Evolutionary conservation across 2,329 filamentous ascomycete genomes (phyloP).

Genomic region (Cadophora sp.): DNA sequence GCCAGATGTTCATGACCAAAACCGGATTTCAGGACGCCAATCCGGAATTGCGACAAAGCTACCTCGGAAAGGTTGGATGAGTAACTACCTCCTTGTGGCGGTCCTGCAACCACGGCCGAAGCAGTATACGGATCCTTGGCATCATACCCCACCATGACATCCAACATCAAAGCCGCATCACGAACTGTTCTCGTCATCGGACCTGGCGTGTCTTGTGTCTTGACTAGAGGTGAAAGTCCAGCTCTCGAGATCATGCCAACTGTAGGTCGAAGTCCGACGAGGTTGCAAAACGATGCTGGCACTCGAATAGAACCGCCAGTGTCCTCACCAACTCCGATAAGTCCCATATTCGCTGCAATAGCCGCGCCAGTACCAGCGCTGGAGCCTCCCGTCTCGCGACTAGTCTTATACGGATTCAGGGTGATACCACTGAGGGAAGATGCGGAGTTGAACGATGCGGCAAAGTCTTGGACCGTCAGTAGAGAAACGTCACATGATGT

Average conservation of each 20-base stretch:
- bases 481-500: constrained; percentile 5
- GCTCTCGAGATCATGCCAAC: constrained; percentile 32
- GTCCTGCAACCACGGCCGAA: constrained; percentile 34
- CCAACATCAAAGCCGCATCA: constrained; percentile 43
- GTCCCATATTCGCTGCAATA: constrained; percentile 47
- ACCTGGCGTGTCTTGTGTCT: constrained; percentile 43
- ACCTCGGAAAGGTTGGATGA: constrained; percentile 33
- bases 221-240: constrained; percentile 41
- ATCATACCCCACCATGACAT: constrained; percentile 42
- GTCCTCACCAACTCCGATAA: constrained; percentile 44
- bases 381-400: constrained; percentile 51
- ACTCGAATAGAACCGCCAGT: constrained; percentile 32
- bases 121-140: constrained; percentile 40
- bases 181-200: constrained; percentile 43
- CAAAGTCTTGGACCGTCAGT: constrained; percentile 24
- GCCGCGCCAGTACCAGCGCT: constrained; percentile 55
- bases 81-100: constrained; percentile 42
- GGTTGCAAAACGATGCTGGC: constrained; percentile 33
- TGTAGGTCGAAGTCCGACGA: constrained; percentile 33
- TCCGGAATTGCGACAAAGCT: constrained; percentile 33
- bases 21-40: constrained; percentile 41
- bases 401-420: constrained; percentile 28
- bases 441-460: constrained; percentile 27
- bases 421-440: constrained; percentile 30
- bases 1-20: constrained; percentile 39